Percentiles rank a stretch among this genome's conserved stretches.
phyloP scores from a whole-genome alignment of 805 yeast species.

The Lachancea kluyveri region DNA sequence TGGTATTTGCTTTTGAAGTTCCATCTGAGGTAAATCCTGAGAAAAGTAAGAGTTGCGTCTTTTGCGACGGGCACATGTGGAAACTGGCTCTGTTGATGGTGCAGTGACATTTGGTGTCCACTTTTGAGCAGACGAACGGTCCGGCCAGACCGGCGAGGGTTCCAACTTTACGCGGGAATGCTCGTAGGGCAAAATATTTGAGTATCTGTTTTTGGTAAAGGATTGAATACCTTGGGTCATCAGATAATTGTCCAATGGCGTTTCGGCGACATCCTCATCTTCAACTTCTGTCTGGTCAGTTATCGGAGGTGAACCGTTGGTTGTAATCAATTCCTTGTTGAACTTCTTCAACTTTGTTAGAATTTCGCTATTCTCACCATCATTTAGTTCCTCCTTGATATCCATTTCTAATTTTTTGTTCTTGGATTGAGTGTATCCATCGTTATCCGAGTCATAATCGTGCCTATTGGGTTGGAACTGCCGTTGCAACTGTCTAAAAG shows the following conservation, averaged over 20 bases:
- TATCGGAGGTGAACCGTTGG: neutral
- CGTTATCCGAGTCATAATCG: conserved; percentile 13
- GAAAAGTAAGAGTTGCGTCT: conserved; percentile 9
- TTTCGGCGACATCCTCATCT: conserved; percentile 11
- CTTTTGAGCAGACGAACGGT: neutral
- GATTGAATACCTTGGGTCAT: conserved; percentile 71
- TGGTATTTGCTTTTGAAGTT: too few relatives aligned
- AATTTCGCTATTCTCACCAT: conserved; percentile 7
- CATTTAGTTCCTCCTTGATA: conserved; percentile 10
- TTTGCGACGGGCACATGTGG: conserved; percentile 3
- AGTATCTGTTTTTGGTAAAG: conserved; percentile 76
- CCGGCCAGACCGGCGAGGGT: conserved; percentile 26
- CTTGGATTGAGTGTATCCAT: conserved; percentile 7
- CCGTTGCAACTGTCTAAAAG: conserved; percentile 8
- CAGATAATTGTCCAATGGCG: conserved; percentile 28
- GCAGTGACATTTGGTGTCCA: neutral
- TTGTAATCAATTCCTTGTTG: neutral
- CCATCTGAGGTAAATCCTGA: conserved; percentile 3
- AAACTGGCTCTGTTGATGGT: conserved; percentile 2
- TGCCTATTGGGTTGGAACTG: conserved; percentile 9
- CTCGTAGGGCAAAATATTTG: conserved; percentile 80
- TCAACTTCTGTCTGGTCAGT: conserved; percentile 2
- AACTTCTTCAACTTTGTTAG: conserved; percentile 4
- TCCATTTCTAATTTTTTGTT: conserved; percentile 8
- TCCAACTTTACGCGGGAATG: conserved; percentile 63